These are phyloP conservation scores for Colletotrichum tropicicola DNA, from an alignment of 2,329 filamentous ascomycete species.

Conservation along the genomic window DNA sequence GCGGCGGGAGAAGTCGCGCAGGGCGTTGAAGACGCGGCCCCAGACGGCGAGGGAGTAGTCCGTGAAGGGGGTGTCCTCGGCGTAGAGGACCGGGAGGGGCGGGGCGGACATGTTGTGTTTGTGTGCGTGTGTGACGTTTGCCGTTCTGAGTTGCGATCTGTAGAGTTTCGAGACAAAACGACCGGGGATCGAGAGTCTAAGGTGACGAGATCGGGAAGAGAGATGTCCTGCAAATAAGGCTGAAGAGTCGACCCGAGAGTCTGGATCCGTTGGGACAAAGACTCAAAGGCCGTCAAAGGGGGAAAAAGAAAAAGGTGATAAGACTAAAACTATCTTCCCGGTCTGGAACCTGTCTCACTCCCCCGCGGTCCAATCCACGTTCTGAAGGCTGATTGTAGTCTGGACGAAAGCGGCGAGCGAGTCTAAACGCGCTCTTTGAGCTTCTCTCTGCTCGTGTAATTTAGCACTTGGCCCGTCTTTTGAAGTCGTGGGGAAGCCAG, in stretches of 20 bases:
- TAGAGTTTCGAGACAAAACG: too few species aligned
- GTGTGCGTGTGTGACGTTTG: neutral
- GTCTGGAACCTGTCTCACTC: neutral
- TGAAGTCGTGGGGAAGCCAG: neutral
- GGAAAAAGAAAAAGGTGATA: neutral
- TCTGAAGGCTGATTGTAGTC: neutral
- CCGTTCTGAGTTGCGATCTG: neutral
- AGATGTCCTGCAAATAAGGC: too few species aligned
- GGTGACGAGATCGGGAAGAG: too few species aligned
- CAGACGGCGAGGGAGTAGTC: slow-evolving; percentile 37
- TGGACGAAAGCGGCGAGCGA: neutral
- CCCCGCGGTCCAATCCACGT: neutral
- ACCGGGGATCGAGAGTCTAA: too few species aligned
- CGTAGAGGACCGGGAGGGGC: slow-evolving; percentile 33
- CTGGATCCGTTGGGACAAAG: too few species aligned
- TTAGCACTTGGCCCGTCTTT: neutral
- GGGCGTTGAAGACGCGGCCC: slow-evolving; percentile 54
- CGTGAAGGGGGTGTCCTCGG: slow-evolving; percentile 34
- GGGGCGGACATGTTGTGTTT: neutral
- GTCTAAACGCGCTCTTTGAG: neutral
- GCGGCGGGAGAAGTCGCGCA: slow-evolving; percentile 41
- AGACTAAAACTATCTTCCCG: neutral
- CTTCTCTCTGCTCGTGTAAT: neutral
- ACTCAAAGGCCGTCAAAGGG: too few species aligned
- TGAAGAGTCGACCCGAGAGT: too few species aligned